Evolutionary conservation across 805 yeast species (phyloP), one percentile per base, ranked within the genome.

Genomic region (Pichia nakasei): DNA sequence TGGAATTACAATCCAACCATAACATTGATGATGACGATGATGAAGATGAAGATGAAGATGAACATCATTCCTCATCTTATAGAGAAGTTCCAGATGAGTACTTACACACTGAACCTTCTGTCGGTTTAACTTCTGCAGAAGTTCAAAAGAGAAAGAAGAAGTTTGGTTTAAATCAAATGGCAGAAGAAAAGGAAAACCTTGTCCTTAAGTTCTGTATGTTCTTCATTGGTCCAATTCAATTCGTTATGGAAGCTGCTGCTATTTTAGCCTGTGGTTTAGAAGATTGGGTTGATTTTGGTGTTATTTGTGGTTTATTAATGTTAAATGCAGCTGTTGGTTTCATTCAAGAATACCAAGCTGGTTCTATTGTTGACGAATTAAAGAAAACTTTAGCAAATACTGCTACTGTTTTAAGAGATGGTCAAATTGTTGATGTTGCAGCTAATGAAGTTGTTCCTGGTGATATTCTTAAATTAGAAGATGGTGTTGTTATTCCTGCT

Each of bases 231-330:
- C 96, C 96, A 56, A 86, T 87, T 67, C 96, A 86, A 74, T 86
- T 87, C 80, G 96, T 86, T 64, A 86, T 86, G 96, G 95, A 87
- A 73, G 93, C 91, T 61, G 96, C 96, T 59, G 96, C 96, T 58
- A 76, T 87, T 53, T 75, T 86, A 67, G 96, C 96, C 61, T 94
- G 94, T 54, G 96, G 95, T 82, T 75, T 86, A 59, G 88, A 86
- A 73, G 96, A 89, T 74, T 88, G 96, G 96, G 96, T 88, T 63
- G 96, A 88, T 78, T 88, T 88, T 75, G 96, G 97, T 80, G 97
- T 88, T 66, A 88, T 88, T 65, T 80, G 85, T 69, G 96, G 83
- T 70, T 72, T 88, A 58, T 75, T 88, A 59, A 57, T 81, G 67
- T 78, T 88, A 65, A 88, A 88, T 71, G 96, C 96, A 53, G 70